A percentile compares a stretch with the other conserved stretches of the same genome.
phyloP scores from a whole-genome alignment of 768 basidiomycete species.

The Lactarius vividus region DNA sequence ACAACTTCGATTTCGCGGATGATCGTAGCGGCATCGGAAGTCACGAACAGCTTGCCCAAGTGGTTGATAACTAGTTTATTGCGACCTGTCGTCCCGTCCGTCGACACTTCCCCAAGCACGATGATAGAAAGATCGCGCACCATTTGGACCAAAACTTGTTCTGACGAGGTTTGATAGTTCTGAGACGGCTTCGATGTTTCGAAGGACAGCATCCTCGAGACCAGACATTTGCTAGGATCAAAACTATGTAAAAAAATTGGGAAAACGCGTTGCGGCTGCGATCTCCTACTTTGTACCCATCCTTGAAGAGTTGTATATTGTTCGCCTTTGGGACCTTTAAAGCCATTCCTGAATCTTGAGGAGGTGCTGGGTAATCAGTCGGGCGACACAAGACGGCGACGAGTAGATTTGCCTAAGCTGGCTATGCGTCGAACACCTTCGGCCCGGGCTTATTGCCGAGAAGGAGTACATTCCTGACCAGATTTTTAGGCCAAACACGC shows the following conservation, averaged over 20 bases:
- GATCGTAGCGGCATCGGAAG: constrained; percentile 98
- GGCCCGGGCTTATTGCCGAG: too few species aligned
- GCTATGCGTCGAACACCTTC: too few species aligned
- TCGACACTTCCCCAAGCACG: background rate
- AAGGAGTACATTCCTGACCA: too few species aligned
- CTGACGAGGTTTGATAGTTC: constrained; percentile 94
- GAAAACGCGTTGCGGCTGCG: background rate
- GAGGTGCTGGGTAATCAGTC: background rate
- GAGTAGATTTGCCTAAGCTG: background rate
- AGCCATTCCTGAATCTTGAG: constrained; percentile 54
- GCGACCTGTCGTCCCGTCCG: constrained; percentile 52
- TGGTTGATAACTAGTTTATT: constrained; percentile 99
- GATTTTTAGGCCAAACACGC: too few species aligned
- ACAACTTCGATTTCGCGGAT: constrained; percentile 98
- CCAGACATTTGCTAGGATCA: constrained; percentile 68
- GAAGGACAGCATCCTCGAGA: constrained; percentile 93
- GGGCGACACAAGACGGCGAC: background rate
- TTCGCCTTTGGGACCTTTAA: constrained; percentile 91
- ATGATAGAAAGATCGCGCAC: constrained; percentile 44
- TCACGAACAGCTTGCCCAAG: constrained; percentile 92
- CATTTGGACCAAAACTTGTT: constrained; percentile 96
- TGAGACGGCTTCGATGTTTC: constrained; percentile 94
- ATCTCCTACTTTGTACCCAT: constrained; percentile 82
- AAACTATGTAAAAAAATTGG: background rate
- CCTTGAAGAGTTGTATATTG: constrained; percentile 92